Evolutionary conservation across 2,329 filamentous ascomycete genomes (phyloP), one percentile per base, ranked within the genome.

Genomic region (Verticillium nubilum): DNA sequence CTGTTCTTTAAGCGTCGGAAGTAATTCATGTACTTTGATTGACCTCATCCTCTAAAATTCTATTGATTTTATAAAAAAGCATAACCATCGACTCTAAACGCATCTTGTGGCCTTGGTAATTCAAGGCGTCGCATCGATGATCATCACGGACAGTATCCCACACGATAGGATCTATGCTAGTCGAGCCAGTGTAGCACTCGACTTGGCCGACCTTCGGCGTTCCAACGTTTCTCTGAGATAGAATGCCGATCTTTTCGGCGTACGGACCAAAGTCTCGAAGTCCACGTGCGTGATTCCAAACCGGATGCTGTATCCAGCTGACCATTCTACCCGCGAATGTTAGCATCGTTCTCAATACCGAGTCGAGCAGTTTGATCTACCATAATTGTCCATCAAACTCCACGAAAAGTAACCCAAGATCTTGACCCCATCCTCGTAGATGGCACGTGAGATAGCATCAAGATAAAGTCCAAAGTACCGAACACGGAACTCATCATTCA

Each of bases 321-420:
- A 90, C 90, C 90, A 94, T 74, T 94, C 42, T 47, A 12, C 5
- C 9, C 2, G 15, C 33, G n/a, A 2, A 1, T 2, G 5, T 37
- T 37, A 37, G 33, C 33, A 37, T 15, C n/a, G 2, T 15, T 37
- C 15, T 2, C 33, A 17, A 6, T 15, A 5, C 15, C 15, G 15
- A 9, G 1, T n/a, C n/a, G 19, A 15, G n/a, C 15, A 5, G 1
- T 17, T 15, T 37, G 33, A 17, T 19, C 25, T 13, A 47, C 42
- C 91, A 68, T 94, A 94, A 78, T 94, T 94, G 74, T 96, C 92
- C 83, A 96, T 84, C 64, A 96, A 81, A 72, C 88, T 91, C 91
- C 92, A 96, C 15, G 89, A 91, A 78, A 94, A 85, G 74, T 95
- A 96, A 3, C 87, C 91, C 66, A 83, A 81, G 58, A 94, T 88